Conservation (phyloP, 257 asterid species). For the Dorcoceras hygrometricum region DNA sequence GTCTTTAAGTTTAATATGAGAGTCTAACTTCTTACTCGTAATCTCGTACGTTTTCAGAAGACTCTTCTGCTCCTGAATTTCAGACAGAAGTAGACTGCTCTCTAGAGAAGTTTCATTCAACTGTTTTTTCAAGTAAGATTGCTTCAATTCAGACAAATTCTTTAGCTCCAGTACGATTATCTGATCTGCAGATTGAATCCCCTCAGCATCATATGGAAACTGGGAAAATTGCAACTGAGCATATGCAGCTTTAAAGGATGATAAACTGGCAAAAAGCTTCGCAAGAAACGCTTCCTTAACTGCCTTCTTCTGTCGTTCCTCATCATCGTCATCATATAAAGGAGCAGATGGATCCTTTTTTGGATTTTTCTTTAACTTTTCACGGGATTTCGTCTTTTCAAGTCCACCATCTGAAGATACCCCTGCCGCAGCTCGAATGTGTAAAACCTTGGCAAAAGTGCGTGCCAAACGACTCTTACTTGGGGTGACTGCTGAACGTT, state of each 20-base stretch:
- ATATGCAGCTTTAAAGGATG: slow-evolving; percentile 73
- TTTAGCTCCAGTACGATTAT: slow-evolving; percentile 57
- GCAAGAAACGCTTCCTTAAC: slow-evolving; percentile 63
- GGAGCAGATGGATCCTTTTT: slow-evolving; percentile 15
- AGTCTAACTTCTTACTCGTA: slow-evolving; percentile 63
- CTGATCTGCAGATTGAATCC: slow-evolving; percentile 71
- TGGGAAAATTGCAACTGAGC: slow-evolving; percentile 72
- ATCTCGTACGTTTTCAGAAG: slow-evolving; percentile 57
- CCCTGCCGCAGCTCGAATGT: slow-evolving; percentile 44
- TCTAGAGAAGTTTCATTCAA: slow-evolving; percentile 51
- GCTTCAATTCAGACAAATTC: slow-evolving; percentile 65
- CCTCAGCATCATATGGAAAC: slow-evolving; percentile 79
- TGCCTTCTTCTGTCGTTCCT: slow-evolving; percentile 28
- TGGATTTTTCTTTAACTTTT: slow-evolving; percentile 28
- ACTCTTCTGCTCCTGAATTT: slow-evolving; percentile 64
- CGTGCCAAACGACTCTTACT: slow-evolving; percentile 43
- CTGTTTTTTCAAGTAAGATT: slow-evolving; percentile 53
- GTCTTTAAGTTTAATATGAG: slow-evolving; percentile 68
- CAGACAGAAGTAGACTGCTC: slow-evolving; percentile 42
- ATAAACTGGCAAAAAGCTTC: slow-evolving; percentile 64
- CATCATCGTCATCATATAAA: slow-evolving; percentile 25
- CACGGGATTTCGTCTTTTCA: slow-evolving; percentile 28
- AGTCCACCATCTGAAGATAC: slow-evolving; percentile 33
- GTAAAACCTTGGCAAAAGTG: slow-evolving; percentile 55
- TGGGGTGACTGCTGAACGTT: slow-evolving; percentile 32